phyloP scores from a whole-genome alignment of 257 asterid genomes.

The Solanum peruvianum region DNA sequence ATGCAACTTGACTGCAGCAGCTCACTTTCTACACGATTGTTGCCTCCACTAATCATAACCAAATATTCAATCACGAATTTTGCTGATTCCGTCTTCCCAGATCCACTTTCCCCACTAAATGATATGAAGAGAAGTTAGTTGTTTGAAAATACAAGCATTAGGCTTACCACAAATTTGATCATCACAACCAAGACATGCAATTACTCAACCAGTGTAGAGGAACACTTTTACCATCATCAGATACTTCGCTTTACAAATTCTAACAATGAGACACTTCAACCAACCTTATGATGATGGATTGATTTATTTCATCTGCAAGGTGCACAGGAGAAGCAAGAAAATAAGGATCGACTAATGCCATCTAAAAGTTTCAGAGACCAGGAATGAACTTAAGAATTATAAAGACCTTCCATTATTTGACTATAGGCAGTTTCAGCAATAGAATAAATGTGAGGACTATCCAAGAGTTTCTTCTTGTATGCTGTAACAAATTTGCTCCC shows the following conservation, averaged over 20 bases:
- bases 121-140: constrained; percentile 9
- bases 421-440: constrained; percentile 61
- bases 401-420: constrained; percentile 72
- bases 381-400: constrained; percentile 1
- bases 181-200: background rate
- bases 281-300: constrained; percentile 91
- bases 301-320: constrained; percentile 67
- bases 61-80: constrained; percentile 67
- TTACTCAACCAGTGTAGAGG: background rate
- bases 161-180: background rate
- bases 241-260: background rate
- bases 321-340: constrained; percentile 2
- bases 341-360: background rate
- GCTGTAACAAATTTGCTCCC: constrained; percentile 58
- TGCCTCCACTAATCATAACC: constrained; percentile 68
- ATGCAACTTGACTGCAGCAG: constrained; percentile 68
- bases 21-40: constrained; percentile 54
- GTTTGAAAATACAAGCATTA: background rate
- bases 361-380: background rate
- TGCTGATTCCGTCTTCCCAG: constrained; percentile 98
- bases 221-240: background rate
- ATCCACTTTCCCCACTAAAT: constrained; percentile 88
- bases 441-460: constrained; percentile 86
- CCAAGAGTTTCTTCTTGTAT: constrained; percentile 55
- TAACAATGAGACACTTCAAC: constrained; percentile 13